phyloP scores from a whole-genome alignment of 495 filamentous ascomycete genomes.

The Xylaria grammica region DNA sequence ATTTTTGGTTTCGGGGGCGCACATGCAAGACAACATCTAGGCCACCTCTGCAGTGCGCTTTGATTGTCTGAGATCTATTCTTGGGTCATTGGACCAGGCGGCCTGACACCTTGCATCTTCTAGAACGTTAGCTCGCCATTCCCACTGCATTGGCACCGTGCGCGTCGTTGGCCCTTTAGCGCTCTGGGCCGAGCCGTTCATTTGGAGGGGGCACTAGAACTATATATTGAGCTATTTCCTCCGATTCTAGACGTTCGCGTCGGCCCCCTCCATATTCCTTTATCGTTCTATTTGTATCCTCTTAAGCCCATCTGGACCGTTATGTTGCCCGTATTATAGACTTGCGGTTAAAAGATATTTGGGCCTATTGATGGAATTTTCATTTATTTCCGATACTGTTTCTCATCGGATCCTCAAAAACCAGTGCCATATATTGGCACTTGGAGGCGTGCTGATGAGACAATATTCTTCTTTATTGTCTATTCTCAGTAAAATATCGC shows the following conservation, averaged over 20 bases:
- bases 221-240: constrained; percentile 15
- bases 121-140: constrained; percentile 8
- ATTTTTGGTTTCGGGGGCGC: neutral
- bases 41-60: constrained; percentile 2
- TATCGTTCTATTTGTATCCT: neutral
- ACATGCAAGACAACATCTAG: constrained; percentile 15
- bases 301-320: constrained; percentile 1
- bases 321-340: neutral
- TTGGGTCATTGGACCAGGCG: neutral
- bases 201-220: neutral
- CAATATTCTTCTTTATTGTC: neutral
- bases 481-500: neutral
- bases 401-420: too few species aligned
- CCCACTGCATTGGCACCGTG: constrained; percentile 5
- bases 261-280: neutral
- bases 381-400: neutral
- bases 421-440: neutral
- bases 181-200: constrained; percentile 17
- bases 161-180: constrained; percentile 1
- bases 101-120: constrained; percentile 1
- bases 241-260: constrained; percentile 11
- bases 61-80: constrained; percentile 8
- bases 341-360: neutral
- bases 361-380: neutral
- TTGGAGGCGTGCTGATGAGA: neutral